Conservation (phyloP, 2,329 filamentous ascomycete species). For the Trichoderma citrinoviride region DNA sequence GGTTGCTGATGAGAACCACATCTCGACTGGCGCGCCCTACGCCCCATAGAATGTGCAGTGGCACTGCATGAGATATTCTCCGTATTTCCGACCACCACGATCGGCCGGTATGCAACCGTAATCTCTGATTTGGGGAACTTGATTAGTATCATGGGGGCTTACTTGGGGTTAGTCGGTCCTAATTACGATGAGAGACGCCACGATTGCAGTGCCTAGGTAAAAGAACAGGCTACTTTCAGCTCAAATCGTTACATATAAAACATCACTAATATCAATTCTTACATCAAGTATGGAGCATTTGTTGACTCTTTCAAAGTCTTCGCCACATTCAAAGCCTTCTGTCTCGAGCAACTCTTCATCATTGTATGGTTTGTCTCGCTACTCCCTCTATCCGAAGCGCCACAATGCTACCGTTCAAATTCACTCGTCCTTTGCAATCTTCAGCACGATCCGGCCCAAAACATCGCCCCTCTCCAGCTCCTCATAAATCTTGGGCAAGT, state of each 20-base stretch:
- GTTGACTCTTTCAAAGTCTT: too few relatives aligned
- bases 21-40: slow-evolving; percentile 7
- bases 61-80: not conserved
- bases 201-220: not conserved
- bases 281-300: too few relatives aligned
- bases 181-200: too few relatives aligned
- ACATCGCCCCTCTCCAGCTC: slow-evolving; percentile 24
- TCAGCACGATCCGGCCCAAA: slow-evolving; percentile 22
- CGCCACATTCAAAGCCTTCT: not conserved
- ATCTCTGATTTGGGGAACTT: slow-evolving; percentile 1
- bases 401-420: not conserved
- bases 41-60: not conserved
- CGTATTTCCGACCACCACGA: not conserved
- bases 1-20: not conserved
- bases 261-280: too few relatives aligned
- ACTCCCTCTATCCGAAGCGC: too few relatives aligned
- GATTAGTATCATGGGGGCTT: not conserved
- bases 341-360: too few relatives aligned
- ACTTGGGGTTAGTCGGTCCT: not conserved
- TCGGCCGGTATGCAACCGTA: not conserved
- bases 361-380: too few relatives aligned
- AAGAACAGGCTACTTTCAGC: too few relatives aligned
- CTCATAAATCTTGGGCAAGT: slow-evolving; percentile 22
- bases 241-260: too few relatives aligned
- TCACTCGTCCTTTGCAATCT: slow-evolving; percentile 25